Percentiles rank a stretch among this genome's conserved stretches.
These are phyloP conservation scores for Trametes elegans DNA, from an alignment of 768 basidiomycete species.

Conservation along the genomic window DNA sequence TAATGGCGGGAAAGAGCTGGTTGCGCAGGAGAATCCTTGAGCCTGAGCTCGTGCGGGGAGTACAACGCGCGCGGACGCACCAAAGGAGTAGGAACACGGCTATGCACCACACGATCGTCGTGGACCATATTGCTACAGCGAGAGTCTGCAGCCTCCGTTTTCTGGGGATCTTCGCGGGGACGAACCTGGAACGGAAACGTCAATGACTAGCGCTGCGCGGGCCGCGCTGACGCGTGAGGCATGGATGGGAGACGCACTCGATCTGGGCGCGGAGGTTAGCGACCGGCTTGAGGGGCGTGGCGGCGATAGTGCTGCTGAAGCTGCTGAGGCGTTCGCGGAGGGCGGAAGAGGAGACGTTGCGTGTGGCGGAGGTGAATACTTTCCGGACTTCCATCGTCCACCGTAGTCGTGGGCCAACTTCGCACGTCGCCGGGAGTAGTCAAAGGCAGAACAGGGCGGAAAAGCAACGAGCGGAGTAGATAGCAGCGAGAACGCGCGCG, in stretches of 20 bases:
- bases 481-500: too few relatives aligned
- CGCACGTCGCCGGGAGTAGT: too few relatives aligned
- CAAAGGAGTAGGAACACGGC: constrained; percentile 77
- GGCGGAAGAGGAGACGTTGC: constrained; percentile 58
- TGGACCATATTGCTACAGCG: constrained; percentile 85
- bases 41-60: background rate
- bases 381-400: constrained; percentile 35
- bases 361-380: constrained; percentile 37
- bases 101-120: constrained; percentile 66
- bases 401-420: too few relatives aligned
- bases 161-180: constrained; percentile 81
- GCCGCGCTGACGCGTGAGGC: background rate
- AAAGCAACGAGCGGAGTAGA: too few relatives aligned
- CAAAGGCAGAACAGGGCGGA: background rate
- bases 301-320: constrained; percentile 44
- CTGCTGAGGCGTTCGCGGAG: constrained; percentile 59
- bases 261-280: constrained; percentile 69
- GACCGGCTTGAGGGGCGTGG: constrained; percentile 61
- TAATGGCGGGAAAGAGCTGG: constrained; percentile 83
- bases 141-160: constrained; percentile 87
- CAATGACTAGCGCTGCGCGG: background rate
- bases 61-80: constrained; percentile 44
- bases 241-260: constrained; percentile 45
- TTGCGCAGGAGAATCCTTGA: background rate
- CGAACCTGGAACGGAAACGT: constrained; percentile 53